Conservation (phyloP, 129 eudicot genomes). For the Ambrosia artemisiifolia region DNA sequence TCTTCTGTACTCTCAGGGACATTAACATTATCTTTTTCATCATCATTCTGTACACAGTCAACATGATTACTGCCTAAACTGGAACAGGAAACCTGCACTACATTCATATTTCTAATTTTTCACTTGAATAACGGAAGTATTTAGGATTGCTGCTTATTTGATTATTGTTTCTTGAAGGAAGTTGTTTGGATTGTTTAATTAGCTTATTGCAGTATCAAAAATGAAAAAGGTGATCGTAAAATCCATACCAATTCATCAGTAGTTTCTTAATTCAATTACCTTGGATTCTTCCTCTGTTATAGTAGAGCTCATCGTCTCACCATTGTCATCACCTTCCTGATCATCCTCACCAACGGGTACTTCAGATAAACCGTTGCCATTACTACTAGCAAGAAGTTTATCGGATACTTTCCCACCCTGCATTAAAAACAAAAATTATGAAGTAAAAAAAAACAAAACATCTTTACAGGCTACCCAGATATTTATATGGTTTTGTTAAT, state of each 20-base stretch:
- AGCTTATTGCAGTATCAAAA: neutral
- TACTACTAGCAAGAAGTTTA: neutral
- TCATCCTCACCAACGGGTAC: conserved; percentile 5
- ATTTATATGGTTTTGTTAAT: too few relatives aligned
- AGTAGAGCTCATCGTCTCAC: neutral
- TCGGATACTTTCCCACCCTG: conserved; percentile 12
- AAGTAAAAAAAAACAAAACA: too few relatives aligned
- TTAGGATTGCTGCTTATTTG: neutral
- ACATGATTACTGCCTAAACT: neutral
- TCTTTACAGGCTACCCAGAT: too few relatives aligned
- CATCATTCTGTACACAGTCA: neutral
- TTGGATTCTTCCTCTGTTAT: conserved; percentile 9
- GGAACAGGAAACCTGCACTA: conserved; percentile 18
- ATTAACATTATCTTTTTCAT: neutral
- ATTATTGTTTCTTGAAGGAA: neutral
- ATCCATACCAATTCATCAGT: neutral
- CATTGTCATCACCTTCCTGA: neutral
- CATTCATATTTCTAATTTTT: neutral
- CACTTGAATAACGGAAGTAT: neutral
- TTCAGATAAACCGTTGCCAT: conserved; percentile 6
- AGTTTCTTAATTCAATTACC: neutral
- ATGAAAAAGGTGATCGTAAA: neutral
- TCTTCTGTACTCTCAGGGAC: neutral
- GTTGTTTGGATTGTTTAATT: neutral
- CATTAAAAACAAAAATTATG: conserved; percentile 7